phyloP scores from a whole-genome alignment of 345 rosid genomes.

The Moricandia arvensis region DNA sequence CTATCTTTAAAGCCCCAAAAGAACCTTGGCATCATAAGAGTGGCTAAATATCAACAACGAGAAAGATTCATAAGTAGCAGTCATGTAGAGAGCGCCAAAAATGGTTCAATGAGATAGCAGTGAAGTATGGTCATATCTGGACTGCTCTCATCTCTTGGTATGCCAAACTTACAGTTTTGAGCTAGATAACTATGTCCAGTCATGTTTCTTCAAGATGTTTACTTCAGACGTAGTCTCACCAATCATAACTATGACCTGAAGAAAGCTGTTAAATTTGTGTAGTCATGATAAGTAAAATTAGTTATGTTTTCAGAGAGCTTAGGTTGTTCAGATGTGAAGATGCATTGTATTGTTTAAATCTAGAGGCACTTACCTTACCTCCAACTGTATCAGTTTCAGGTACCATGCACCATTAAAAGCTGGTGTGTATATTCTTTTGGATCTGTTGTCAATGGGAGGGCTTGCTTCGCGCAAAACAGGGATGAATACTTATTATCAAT shows the following conservation, averaged over 20 bases:
- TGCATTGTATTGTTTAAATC: background rate
- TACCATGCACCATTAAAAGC: background rate
- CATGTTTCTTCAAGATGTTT: background rate
- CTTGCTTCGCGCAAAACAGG: background rate
- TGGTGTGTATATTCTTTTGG: background rate
- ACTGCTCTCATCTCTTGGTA: no score
- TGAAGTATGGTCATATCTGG: no score
- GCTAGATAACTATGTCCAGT: background rate
- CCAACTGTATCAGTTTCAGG: background rate
- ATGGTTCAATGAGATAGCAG: no score
- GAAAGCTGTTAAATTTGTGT: background rate
- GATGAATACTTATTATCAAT: background rate
- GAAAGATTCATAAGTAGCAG: slow-evolving; percentile 44
- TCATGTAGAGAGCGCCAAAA: slow-evolving; percentile 31
- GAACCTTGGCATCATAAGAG: slow-evolving; percentile 73
- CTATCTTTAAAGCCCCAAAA: slow-evolving; percentile 27
- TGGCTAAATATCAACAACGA: slow-evolving; percentile 64
- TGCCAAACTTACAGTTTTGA: no score
- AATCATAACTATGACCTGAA: background rate
- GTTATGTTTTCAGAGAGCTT: background rate
- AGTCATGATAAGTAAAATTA: background rate
- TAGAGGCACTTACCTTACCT: no score
- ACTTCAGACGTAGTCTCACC: background rate
- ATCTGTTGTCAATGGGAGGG: background rate
- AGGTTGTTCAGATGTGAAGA: background rate